These are phyloP conservation scores for Davidsoniella eucalypti DNA, from an alignment of 2,329 filamentous ascomycete species.

Conservation along the genomic window DNA sequence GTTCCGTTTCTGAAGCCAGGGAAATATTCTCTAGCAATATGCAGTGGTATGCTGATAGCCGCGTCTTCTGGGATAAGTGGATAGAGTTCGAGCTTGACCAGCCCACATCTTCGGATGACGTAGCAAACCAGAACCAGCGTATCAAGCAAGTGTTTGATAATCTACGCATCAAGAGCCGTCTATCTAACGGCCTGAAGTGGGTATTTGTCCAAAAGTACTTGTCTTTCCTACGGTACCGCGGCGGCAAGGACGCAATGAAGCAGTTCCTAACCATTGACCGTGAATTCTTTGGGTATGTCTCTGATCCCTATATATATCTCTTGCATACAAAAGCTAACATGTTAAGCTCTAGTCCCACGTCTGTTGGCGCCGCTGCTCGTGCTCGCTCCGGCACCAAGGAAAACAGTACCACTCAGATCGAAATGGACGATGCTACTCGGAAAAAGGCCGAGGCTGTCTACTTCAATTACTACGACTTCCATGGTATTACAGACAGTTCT, in stretches of 20 bases:
- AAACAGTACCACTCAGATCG: constrained; percentile 25
- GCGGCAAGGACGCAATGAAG: constrained; percentile 68
- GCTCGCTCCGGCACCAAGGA: constrained; percentile 27
- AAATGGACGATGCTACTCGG: constrained; percentile 34
- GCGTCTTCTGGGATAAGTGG: constrained; percentile 79
- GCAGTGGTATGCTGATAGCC: constrained; percentile 71
- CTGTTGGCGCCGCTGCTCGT: constrained; percentile 27
- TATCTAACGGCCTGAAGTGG: constrained; percentile 51
- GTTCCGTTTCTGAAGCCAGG: constrained; percentile 63
- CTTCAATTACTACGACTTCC: constrained; percentile 36
- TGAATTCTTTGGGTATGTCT: constrained; percentile 67
- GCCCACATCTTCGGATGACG: constrained; percentile 47
- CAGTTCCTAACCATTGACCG: constrained; percentile 71
- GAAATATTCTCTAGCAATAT: constrained; percentile 69
- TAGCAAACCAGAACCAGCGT: constrained; percentile 50
- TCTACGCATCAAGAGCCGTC: constrained; percentile 54
- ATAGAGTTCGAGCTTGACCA: constrained; percentile 80
- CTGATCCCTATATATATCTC: neutral
- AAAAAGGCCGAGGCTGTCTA: constrained; percentile 35
- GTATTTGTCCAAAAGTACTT: constrained; percentile 67
- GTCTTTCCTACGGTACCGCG: constrained; percentile 66
- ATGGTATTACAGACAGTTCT: constrained; percentile 28
- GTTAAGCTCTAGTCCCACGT: constrained; percentile 25
- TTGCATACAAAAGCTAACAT: constrained; percentile 11
- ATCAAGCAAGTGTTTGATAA: constrained; percentile 68